A percentile compares a stretch with the other conserved stretches of the same genome.
These are phyloP conservation scores for Aureobasidium sp. DNA, from an alignment of 2,329 filamentous ascomycete genomes.

Conservation along the genomic window DNA sequence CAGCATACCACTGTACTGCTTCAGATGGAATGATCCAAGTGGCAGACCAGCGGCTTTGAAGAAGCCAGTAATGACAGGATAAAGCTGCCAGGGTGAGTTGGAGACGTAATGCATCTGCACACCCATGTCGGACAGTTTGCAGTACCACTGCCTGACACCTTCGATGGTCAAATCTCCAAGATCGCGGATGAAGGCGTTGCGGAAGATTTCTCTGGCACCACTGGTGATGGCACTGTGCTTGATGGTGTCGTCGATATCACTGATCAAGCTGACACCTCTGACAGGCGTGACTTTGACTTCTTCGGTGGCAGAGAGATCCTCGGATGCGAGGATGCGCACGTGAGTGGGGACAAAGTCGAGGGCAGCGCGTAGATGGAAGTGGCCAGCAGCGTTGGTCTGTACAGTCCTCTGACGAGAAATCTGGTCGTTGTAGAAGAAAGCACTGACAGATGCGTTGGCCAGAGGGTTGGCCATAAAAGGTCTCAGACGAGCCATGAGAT, in stretches of 20 bases:
- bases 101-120: constrained; percentile 94
- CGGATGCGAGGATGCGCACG: constrained; percentile 76
- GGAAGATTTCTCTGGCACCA: constrained; percentile 88
- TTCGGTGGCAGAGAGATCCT: constrained; percentile 72
- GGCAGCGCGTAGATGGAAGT: constrained; percentile 72
- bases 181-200: constrained; percentile 89
- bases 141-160: constrained; percentile 88
- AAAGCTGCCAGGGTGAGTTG: constrained; percentile 98
- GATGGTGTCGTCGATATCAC: constrained; percentile 95
- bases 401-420: constrained; percentile 78
- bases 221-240: constrained; percentile 86
- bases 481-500: constrained; percentile 76
- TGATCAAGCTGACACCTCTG: constrained; percentile 81
- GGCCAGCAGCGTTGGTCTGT: constrained; percentile 77
- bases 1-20: constrained; percentile 93
- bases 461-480: constrained; percentile 85
- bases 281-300: constrained; percentile 69
- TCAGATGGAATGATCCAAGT: constrained; percentile 83
- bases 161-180: constrained; percentile 72
- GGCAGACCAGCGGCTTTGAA: constrained; percentile 75
- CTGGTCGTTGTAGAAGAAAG: constrained; percentile 89
- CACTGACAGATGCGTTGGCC: constrained; percentile 67
- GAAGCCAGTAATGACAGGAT: constrained; percentile 76
- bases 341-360: constrained; percentile 87
- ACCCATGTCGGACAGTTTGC: constrained; percentile 63